Percentiles rank a stretch among this genome's conserved stretches.
phyloP scores from a whole-genome alignment of 805 yeast genomes.

The Lachancea sp. region DNA sequence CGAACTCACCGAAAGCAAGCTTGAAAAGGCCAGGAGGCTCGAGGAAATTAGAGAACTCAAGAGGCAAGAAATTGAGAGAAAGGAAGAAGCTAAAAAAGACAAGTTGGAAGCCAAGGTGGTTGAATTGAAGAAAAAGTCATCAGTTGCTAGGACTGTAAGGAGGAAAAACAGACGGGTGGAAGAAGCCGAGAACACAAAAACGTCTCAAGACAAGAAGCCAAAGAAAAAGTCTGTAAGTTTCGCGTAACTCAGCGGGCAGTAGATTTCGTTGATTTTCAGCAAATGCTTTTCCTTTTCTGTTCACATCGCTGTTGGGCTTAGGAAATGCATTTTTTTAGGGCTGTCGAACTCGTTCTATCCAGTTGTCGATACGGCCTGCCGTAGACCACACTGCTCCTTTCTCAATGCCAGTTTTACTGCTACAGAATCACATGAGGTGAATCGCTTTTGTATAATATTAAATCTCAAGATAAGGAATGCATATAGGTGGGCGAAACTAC shows the following conservation, averaged over 20 bases:
- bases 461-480: not conserved
- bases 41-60: conserved; percentile 86
- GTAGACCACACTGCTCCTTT: too few relatives aligned
- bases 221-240: conserved; percentile 42
- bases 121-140: conserved; percentile 68
- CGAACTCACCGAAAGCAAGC: conserved; percentile 71
- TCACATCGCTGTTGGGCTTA: too few relatives aligned
- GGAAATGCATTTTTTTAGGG: too few relatives aligned
- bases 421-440: not conserved
- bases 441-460: not conserved
- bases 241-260: conserved; percentile 31
- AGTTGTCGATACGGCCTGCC: too few relatives aligned
- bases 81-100: conserved; percentile 61
- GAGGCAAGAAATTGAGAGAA: conserved; percentile 79
- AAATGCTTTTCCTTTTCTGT: not conserved
- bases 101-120: conserved; percentile 70
- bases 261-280: not conserved
- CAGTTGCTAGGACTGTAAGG: conserved; percentile 61
- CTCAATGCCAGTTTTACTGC: too few relatives aligned
- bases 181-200: conserved; percentile 7
- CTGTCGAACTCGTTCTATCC: too few relatives aligned
- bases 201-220: conserved; percentile 12
- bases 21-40: conserved; percentile 82
- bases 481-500: not conserved
- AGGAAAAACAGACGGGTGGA: conserved; percentile 42